phyloP scores from a whole-genome alignment of 2,329 filamentous ascomycete species.

The Alternaria triticina region DNA sequence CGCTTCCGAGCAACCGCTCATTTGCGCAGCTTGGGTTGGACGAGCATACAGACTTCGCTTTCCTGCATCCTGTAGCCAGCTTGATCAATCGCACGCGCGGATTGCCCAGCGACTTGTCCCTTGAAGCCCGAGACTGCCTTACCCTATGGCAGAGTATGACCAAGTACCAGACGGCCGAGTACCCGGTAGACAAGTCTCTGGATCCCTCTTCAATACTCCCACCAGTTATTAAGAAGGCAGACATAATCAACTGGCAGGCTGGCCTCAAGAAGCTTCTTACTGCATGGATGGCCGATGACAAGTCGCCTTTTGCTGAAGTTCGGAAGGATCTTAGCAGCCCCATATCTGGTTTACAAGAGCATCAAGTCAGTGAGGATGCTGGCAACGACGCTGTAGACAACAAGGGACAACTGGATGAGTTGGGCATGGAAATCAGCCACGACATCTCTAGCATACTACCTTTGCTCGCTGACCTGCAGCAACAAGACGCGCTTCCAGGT shows the following conservation, averaged over 20 bases:
- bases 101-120: conserved; percentile 69
- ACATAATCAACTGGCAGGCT: conserved; percentile 71
- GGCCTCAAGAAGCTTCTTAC: conserved; percentile 64
- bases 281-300: conserved; percentile 64
- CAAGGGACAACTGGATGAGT: conserved; percentile 27
- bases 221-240: conserved; percentile 65
- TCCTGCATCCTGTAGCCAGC: conserved; percentile 71
- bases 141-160: conserved; percentile 69
- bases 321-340: conserved; percentile 52
- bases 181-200: conserved; percentile 59
- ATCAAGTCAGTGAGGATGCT: conserved; percentile 4
- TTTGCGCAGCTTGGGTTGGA: conserved; percentile 57
- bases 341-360: conserved; percentile 12
- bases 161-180: conserved; percentile 60
- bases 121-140: conserved; percentile 76
- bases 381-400: conserved; percentile 10
- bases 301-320: conserved; percentile 61
- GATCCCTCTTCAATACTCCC: conserved; percentile 59
- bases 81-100: conserved; percentile 67
- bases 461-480: conserved; percentile 66
- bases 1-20: conserved; percentile 49
- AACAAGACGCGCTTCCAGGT: conserved; percentile 71
- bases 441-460: conserved; percentile 59
- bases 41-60: conserved; percentile 58
- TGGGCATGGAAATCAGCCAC: conserved; percentile 28